Conservation (phyloP, 2,329 filamentous ascomycete genomes). For the Hypoxylon sp. region DNA sequence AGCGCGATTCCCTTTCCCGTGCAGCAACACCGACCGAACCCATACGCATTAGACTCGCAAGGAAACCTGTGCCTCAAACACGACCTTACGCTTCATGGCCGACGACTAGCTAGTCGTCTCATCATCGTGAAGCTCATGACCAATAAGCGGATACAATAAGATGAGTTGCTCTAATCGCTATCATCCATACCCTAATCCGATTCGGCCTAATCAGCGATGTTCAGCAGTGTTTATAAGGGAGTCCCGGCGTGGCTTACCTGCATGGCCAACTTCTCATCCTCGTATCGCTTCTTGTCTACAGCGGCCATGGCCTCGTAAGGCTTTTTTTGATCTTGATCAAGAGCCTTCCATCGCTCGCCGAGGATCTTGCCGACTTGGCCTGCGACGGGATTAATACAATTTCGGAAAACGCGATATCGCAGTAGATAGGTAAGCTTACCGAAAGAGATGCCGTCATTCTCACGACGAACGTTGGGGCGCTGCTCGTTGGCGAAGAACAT, state of each 20-base stretch:
- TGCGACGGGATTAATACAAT: constrained; percentile 52
- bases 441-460: constrained; percentile 98
- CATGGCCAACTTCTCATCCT: constrained; percentile 96
- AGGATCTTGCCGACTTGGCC: constrained; percentile 98
- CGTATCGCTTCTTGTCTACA: constrained; percentile 98
- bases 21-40: constrained; percentile 52
- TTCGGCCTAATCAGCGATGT: constrained; percentile 48
- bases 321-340: constrained; percentile 90
- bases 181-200: constrained; percentile 69
- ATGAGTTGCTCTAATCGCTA: constrained; percentile 43
- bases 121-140: constrained; percentile 46
- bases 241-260: constrained; percentile 69
- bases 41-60: constrained; percentile 50
- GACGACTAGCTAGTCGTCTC: constrained; percentile 46
- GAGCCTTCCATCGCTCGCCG: constrained; percentile 98
- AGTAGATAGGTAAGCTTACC: constrained; percentile 68
- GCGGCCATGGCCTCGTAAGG: constrained; percentile 98
- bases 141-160: constrained; percentile 28
- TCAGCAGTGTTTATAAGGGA: constrained; percentile 32
- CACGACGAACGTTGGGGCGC: constrained; percentile 96
- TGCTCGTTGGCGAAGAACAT: constrained; percentile 99
- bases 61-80: constrained; percentile 45
- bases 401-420: neutral
- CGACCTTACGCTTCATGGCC: constrained; percentile 40
- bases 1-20: constrained; percentile 50